A percentile compares a stretch with the other conserved stretches of the same genome.
Evolutionary conservation across 306 rosid genomes (phyloP).

Genomic region (Nissolia schottii): DNA sequence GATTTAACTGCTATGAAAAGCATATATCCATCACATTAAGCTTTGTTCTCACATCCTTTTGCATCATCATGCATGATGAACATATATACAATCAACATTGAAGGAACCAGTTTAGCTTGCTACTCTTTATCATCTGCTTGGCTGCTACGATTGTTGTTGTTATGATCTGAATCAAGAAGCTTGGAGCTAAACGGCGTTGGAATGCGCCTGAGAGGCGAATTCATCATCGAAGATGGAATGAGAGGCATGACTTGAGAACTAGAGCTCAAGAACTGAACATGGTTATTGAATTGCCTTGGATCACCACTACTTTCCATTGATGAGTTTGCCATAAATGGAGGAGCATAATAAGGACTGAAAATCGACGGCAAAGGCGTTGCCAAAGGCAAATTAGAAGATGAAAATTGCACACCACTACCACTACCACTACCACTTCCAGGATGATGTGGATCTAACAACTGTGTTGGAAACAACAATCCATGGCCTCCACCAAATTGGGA

Average conservation of each 20-base stretch:
- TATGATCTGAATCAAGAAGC: slow-evolving; percentile 36
- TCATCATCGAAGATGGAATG: slow-evolving; percentile 37
- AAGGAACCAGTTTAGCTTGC: background rate
- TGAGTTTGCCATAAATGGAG: slow-evolving; percentile 34
- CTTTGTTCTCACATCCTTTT: slow-evolving; percentile 14
- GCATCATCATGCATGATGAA: background rate
- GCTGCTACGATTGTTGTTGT: background rate
- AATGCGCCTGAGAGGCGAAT: slow-evolving; percentile 39
- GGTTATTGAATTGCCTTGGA: slow-evolving; percentile 39
- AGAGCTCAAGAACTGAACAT: slow-evolving; percentile 51
- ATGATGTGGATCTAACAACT: slow-evolving; percentile 21
- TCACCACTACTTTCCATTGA: slow-evolving; percentile 40
- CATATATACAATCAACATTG: background rate
- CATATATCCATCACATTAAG: background rate
- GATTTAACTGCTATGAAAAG: slow-evolving; percentile 1
- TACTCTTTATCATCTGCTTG: slow-evolving; percentile 13
- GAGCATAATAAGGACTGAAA: slow-evolving; percentile 43
- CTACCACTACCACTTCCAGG: slow-evolving; percentile 9
- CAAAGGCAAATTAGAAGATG: slow-evolving; percentile 37
- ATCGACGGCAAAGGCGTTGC: slow-evolving; percentile 33
- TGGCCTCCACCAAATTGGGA: slow-evolving; percentile 67
- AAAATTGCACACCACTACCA: slow-evolving; percentile 18
- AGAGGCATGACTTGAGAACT: slow-evolving; percentile 33
- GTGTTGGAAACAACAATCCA: slow-evolving; percentile 42
- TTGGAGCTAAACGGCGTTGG: slow-evolving; percentile 36